Base-by-base conservation (phyloP, 306 rosid species). In the Fagus sylvatica region DNA sequence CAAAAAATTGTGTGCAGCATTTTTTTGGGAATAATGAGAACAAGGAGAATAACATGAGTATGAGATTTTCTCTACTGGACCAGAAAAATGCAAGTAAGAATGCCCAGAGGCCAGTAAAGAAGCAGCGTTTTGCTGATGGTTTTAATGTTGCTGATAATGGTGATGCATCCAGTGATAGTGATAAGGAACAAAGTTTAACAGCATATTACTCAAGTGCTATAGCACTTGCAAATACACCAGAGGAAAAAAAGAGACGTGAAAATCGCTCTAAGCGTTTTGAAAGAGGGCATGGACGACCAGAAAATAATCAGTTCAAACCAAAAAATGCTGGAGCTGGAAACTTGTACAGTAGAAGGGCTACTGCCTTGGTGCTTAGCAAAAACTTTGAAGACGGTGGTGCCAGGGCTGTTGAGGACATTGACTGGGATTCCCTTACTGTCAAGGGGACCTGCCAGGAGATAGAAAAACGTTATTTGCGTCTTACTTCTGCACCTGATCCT, bases 401-500 rank as follows among this genome's bases (percentile, higher is more conserved):
- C 84, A 85, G 90, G 84, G 99, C 99, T 78, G 99, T 96, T 78
- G 99, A 96, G 84, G 99, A 96, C 83, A 93, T 96, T 84, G 98
- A 96, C 82, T 96, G 99, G 99, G 99, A 96, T 87, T 87, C 99
- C 76, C 94, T 96, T 78, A 96, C 97, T 73, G 96, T 96, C 54
- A 96, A 93, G 91, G 99, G 99, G 82, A 91, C 97, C 32, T 96
- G 98, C 89, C 97, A 90, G 80, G 98, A 93, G 86, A 90, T 93
- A 86, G 99, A 96, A 84, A 96, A 93, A 84, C 91, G 94, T 19
- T 96, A 96, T 80, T 88, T 96, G 79, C 99, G 99, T 71, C 91
- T 96, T 75, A 96, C 99, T 15, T 96, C 99, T 75, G 98, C 98
- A 59, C 99, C 99, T 62, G 99, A 96, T 84, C 98, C 99, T 37